A percentile compares a stretch with the other conserved stretches of the same genome.
phyloP scores from a whole-genome alignment of 2,329 filamentous ascomycete genomes.

The Didymella arachidicola region DNA sequence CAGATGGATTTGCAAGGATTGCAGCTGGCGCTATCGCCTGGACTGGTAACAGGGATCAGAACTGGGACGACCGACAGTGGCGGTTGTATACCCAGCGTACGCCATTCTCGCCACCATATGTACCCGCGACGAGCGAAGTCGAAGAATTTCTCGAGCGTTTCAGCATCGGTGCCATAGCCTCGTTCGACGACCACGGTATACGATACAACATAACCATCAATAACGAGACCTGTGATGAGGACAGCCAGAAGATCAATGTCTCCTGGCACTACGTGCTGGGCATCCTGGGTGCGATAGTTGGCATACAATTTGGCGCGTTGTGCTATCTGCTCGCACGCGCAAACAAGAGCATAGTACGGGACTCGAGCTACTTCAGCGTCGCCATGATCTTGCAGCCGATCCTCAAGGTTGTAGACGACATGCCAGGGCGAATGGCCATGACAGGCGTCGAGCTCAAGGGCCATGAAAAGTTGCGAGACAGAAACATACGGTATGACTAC shows the following conservation, averaged over 20 bases:
- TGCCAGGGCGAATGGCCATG: slow-evolving; percentile 35
- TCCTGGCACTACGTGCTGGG: slow-evolving; percentile 39
- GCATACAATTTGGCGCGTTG: slow-evolving; percentile 38
- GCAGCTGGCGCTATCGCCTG: slow-evolving; percentile 44
- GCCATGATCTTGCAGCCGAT: slow-evolving; percentile 45
- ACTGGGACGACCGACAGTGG: slow-evolving; percentile 24
- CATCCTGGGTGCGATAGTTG: slow-evolving; percentile 34
- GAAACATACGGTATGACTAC: slow-evolving; percentile 45
- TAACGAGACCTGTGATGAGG: slow-evolving; percentile 20
- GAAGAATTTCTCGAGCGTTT: slow-evolving; percentile 40
- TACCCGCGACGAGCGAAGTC: slow-evolving; percentile 17
- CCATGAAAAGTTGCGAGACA: slow-evolving; percentile 33
- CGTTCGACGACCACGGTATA: slow-evolving; percentile 46
- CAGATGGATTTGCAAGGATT: slow-evolving; percentile 36
- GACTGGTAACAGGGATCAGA: slow-evolving; percentile 33
- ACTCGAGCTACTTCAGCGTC: slow-evolving; percentile 43
- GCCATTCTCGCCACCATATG: slow-evolving; percentile 36
- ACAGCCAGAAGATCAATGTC: slow-evolving; percentile 41
- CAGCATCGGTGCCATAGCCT: slow-evolving; percentile 43
- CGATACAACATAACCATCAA: slow-evolving; percentile 28
- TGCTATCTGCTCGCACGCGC: slow-evolving; percentile 33
- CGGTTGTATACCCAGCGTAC: slow-evolving; percentile 33
- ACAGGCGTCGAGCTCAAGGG: slow-evolving; percentile 43
- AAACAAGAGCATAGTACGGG: slow-evolving; percentile 43
- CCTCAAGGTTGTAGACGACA: slow-evolving; percentile 31